Evolutionary conservation across 1,284 basidiomycete species (phyloP).

Genomic region (Cutaneotrichosporon cavernicola): DNA sequence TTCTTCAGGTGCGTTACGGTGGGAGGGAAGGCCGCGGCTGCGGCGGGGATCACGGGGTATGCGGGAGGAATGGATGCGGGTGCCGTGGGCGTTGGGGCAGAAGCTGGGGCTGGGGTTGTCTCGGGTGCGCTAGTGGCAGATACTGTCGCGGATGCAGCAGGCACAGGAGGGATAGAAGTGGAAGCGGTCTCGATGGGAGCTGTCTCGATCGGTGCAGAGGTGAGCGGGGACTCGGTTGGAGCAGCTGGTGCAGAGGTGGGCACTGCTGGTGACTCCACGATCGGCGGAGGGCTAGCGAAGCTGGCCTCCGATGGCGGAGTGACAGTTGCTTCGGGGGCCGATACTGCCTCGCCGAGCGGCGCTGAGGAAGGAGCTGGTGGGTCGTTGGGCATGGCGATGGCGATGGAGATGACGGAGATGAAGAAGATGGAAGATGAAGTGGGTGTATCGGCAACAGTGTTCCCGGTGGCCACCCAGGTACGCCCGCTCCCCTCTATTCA

Average conservation of each 20-base stretch:
- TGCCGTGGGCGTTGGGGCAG: background rate
- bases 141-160: background rate
- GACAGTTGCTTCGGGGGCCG: background rate
- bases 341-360: background rate
- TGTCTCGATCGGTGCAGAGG: too few species aligned
- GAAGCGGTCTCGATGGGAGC: background rate
- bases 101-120: background rate
- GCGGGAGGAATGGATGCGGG: background rate
- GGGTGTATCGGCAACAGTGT: background rate
- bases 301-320: background rate
- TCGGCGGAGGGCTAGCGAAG: background rate
- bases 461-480: slow-evolving; percentile 1
- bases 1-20: slow-evolving; percentile 5
- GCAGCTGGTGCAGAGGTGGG: background rate
- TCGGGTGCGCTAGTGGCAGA: background rate
- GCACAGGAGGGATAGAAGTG: background rate
- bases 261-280: background rate
- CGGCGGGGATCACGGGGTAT: background rate
- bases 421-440: background rate
- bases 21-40: slow-evolving; percentile 4
- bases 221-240: too few species aligned
- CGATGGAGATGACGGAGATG: background rate
- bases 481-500: background rate
- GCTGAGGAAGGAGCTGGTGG: background rate
- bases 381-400: background rate